Evolutionary conservation across 345 rosid species (phyloP), one percentile per base, ranked within the genome.

Genomic region (Aegle marmelos): DNA sequence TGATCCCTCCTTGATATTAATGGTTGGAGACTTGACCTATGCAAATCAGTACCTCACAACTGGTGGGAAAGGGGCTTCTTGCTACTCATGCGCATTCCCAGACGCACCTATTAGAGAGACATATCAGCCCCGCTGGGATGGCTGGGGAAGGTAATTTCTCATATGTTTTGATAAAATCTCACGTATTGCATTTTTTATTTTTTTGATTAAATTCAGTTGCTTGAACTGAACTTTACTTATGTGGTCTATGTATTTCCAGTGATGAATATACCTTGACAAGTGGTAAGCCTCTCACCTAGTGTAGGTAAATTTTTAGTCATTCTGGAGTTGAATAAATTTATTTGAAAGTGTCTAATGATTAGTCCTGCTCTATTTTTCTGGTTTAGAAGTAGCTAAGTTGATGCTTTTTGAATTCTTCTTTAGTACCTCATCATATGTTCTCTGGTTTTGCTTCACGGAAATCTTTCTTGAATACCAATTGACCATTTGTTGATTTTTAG

Each of bases 101-200:
- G 79, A 87, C 85, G 87, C 97, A 31, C 94, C 95, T 9, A 91
- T 93, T 69, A 82, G 98, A 68, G 97, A 95, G 87, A 85, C 94
- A 4, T 91, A 88, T 89, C 98, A 95, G 79, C 98, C 97, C 59
- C 97, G 97, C 9, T 94, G 98, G 98, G 98, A 94, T 79, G 95
- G 90, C 6, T 89, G 98, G 98, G 97, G 98, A 87, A 90, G 98
- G 97, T 94, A 86, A 76, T 13, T 33, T 74, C 66, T 53, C 77
- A 17, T n/a, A n/a, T 21, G 21, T n/a, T 75, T 65, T 27, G 33
- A 11, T 62, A 61, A 73, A 73, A 24, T 36, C 33, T 36, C 33
- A n/a, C 1, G 0, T 36, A 34, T 58, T 73, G 4, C 37, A 58
- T 6, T 73, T 58, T 36, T 34, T 4, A 3, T 11, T 45, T 0